Evolutionary conservation across 1,139 yeast genomes (phyloP).

Genomic region (Zhuliangozyma blackwelliae): DNA sequence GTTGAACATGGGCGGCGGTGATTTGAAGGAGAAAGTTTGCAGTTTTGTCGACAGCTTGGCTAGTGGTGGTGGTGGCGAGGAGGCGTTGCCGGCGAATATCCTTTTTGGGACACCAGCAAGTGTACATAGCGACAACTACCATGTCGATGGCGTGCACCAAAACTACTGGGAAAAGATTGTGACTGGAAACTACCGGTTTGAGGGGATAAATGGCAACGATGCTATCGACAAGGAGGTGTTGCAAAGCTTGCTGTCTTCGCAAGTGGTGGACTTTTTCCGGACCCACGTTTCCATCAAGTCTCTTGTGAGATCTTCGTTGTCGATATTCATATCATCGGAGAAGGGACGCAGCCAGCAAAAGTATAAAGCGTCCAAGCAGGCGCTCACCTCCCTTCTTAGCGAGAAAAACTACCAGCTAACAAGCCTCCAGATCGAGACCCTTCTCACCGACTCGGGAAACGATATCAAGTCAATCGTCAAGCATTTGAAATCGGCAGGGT

Average conservation of each 20-base stretch:
- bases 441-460: slow-evolving; percentile 3
- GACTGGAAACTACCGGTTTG: slow-evolving; percentile 35
- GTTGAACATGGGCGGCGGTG: slow-evolving; percentile 19
- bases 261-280: slow-evolving; percentile 29
- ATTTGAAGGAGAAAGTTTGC: slow-evolving; percentile 31
- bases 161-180: slow-evolving; percentile 47
- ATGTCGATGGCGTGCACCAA: slow-evolving; percentile 32
- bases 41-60: slow-evolving; percentile 28
- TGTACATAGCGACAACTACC: slow-evolving; percentile 22
- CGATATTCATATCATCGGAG: slow-evolving; percentile 9
- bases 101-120: slow-evolving; percentile 19
- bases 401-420: slow-evolving; percentile 4
- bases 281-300: slow-evolving; percentile 35
- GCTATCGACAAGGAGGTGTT: slow-evolving; percentile 22
- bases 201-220: slow-evolving; percentile 27
- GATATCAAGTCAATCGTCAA: slow-evolving; percentile 2
- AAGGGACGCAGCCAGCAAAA: not conserved
- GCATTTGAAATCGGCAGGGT: slow-evolving; percentile 3
- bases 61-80: slow-evolving; percentile 2
- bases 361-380: slow-evolving; percentile 2
- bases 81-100: slow-evolving; percentile 17
- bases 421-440: slow-evolving; percentile 4
- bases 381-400: slow-evolving; percentile 2
- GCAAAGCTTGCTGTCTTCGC: slow-evolving; percentile 12
- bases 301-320: slow-evolving; percentile 21